Evolutionary conservation across 2,329 filamentous ascomycete species (phyloP).

Genomic region (Emergomyces orientalis): DNA sequence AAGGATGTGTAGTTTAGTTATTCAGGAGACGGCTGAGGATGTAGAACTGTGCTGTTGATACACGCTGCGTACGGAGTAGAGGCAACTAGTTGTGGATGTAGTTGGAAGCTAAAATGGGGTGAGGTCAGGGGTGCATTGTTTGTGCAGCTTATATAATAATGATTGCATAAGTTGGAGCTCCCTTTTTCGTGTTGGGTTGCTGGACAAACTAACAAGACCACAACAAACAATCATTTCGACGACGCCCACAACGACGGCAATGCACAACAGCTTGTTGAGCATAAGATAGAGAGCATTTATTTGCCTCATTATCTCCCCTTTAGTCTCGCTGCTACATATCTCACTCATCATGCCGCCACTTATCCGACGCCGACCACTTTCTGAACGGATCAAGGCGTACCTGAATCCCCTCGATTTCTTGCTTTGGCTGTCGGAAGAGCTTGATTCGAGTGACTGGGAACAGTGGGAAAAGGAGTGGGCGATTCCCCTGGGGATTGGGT

Average conservation of each 20-base stretch:
- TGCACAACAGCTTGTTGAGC: neutral
- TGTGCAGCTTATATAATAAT: conserved; percentile 6
- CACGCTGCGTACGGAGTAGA: too few species aligned
- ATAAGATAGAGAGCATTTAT: neutral
- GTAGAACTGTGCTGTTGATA: too few species aligned
- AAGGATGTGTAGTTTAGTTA: neutral
- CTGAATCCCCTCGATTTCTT: conserved; percentile 83
- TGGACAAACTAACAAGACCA: neutral
- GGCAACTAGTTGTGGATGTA: too few species aligned
- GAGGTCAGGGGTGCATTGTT: neutral
- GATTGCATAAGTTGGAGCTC: neutral
- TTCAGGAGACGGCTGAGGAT: neutral
- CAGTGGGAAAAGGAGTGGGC: conserved; percentile 64
- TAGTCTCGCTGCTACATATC: neutral
- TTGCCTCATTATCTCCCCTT: neutral
- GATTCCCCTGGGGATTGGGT: conserved; percentile 60
- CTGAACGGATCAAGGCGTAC: conserved; percentile 68
- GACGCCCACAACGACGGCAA: neutral
- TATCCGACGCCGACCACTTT: conserved; percentile 69
- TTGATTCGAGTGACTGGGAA: conserved; percentile 87
- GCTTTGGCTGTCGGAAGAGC: conserved; percentile 83
- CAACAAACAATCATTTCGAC: neutral
- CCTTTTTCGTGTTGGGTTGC: neutral
- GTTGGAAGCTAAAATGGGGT: neutral
- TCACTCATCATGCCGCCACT: conserved; percentile 61